Evolutionary conservation across 192 early-diverging fungal species (phyloP), one percentile per base, ranked within the genome.

Genomic region (Coemansia sp.): DNA sequence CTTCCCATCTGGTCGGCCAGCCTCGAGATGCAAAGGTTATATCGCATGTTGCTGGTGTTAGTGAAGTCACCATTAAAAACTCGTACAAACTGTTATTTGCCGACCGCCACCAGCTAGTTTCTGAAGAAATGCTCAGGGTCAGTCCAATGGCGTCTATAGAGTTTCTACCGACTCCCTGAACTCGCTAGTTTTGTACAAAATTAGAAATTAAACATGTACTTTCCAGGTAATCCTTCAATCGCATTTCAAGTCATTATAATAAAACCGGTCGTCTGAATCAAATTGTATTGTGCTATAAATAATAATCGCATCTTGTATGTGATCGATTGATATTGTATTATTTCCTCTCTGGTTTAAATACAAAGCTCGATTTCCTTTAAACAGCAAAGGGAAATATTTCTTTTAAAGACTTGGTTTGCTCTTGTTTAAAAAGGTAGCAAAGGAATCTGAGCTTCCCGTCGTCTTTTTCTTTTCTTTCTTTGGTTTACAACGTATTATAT

Each of bases 21-120:
- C 85, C 85, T 3, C 85, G 91, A 28, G 72, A 84, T 3, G 89
- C 93, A 5, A 82, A 78, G 25, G 90, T 93, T 12, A 91, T 98
- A 60, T 90, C 93, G 23, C 69, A 87, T 23, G 88, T 94, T 0
- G 90, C 91, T 14, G 93, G 94, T 56, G 94, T 94, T 50, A 95
- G 94, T 17, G 96, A 98, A 68, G 88, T 90, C 11, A 98, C 96
- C 0, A 88, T 98, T 59, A 93, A 93, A 71, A 93, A 87, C 76
- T 87, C 91, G 4, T 93, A 93, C 66, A 87, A 86, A 59, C 72
- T 84, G 28, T 66, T 93, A 17, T 90, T 85, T 73, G 74, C 59
- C 6, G 86, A 88, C 46, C 84, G 85, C 10, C 56, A 72, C 12
- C 75, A 73, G 26, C 67, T 97, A 23, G 60, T 87, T 19, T 40